Conservation (phyloP, 2,329 filamentous ascomycete genomes). For the Mycosphaerella sp. region DNA sequence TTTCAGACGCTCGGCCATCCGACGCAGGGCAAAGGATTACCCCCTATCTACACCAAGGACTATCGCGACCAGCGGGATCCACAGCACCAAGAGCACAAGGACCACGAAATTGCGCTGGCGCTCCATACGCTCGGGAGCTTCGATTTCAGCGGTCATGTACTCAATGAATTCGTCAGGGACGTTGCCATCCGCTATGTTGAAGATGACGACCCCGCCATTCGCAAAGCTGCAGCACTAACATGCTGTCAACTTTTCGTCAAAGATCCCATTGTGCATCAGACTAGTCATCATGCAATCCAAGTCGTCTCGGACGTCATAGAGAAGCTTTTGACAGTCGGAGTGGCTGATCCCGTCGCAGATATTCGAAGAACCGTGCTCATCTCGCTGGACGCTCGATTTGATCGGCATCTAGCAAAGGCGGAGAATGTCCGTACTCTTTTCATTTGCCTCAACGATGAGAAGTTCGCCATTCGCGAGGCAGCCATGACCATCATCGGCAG, state of each 20-base stretch:
- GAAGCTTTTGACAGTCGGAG: constrained; percentile 87
- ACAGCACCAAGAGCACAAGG: constrained; percentile 69
- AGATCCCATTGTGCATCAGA: constrained; percentile 97
- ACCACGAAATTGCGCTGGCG: constrained; percentile 84
- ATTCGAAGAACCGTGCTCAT: constrained; percentile 84
- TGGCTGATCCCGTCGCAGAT: constrained; percentile 80
- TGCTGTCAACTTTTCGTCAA: constrained; percentile 97
- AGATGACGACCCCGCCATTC: constrained; percentile 86
- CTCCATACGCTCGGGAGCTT: constrained; percentile 96
- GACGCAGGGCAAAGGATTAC: constrained; percentile 71
- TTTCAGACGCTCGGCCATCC: constrained; percentile 91
- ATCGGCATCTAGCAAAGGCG: constrained; percentile 91
- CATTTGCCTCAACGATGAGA: constrained; percentile 89
- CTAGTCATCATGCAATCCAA: constrained; percentile 91
- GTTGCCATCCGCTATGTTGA: constrained; percentile 98
- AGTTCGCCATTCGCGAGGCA: constrained; percentile 86
- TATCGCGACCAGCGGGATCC: constrained; percentile 77
- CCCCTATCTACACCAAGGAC: constrained; percentile 64
- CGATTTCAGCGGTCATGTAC: constrained; percentile 82
- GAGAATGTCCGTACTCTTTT: constrained; percentile 96
- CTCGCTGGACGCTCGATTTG: constrained; percentile 88
- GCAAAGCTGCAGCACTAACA: constrained; percentile 89
- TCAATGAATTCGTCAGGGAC: constrained; percentile 98
- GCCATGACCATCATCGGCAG: constrained; percentile 95
- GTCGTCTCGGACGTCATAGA: constrained; percentile 98